Evolutionary conservation across 768 basidiomycete species (phyloP), one percentile per base, ranked within the genome.

Genomic region (Holtermanniella nyarrowii): DNA sequence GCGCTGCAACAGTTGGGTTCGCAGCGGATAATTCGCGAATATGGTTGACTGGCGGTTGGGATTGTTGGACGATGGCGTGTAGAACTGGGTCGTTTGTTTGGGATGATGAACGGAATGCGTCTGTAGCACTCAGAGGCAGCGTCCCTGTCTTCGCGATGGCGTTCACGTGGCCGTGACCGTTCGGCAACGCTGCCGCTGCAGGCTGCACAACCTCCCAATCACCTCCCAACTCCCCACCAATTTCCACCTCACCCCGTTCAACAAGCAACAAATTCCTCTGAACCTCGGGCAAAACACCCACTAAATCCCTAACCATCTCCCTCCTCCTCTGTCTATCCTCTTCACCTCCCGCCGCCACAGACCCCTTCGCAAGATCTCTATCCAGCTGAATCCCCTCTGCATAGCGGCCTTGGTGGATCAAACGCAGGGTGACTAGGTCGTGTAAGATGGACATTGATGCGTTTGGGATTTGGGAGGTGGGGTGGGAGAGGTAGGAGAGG

Each of bases 301-400:
- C 63, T 31, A 68, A 63, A 42, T 68, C 66, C 24, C 63, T 52
- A 25, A 68, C 61, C 66, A 65, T 68, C 41, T 68, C 66, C 22
- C 66, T 42, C 5, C 66, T 27, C 23, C 54, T 52, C 31, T 68
- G 63, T 41, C 61, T 43, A 43, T 65, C 61, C 23, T 56, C 58
- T 27, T 65, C 61, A n/a, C 49, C 55, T 1, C 63, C 61, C 22
- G 50, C 60, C 24, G 42, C 50, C 14, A 47, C 55, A 10, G 20
- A 14, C 21, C 25, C 37, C 21, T 60, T 63, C 4, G 63, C 61
- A 0, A 62, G 37, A 16, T 68, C 60, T 46, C 58, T 57, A 22
- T 68, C 66, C 20, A 68, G 49, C 44, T 62, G 58, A 2, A 68
- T 43, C 7, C 58, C 54, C 25, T 65, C 63, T 25, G 55, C 50